Percentiles rank a stretch among this genome's conserved stretches.
Evolutionary conservation across 768 basidiomycete genomes (phyloP).

Genomic region (Serendipita vermifera): DNA sequence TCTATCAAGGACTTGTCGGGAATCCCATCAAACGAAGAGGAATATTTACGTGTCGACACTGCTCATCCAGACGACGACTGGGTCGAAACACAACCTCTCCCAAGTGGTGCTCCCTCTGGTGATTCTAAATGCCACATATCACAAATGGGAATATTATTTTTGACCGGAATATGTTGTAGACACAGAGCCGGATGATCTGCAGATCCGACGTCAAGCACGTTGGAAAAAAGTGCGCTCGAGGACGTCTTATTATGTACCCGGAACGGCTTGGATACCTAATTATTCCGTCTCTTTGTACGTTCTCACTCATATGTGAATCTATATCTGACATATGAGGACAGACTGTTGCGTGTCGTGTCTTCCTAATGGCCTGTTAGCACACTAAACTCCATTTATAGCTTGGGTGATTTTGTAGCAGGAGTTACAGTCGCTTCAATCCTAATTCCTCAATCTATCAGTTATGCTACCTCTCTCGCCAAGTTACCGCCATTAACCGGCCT

Average conservation of each 20-base stretch:
- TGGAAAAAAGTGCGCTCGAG: constrained; percentile 23
- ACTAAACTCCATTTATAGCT: constrained; percentile 10
- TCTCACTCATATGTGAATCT: neutral
- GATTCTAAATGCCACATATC: no score
- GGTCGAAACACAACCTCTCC: neutral
- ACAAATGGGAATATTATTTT: no score
- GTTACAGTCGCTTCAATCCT: constrained; percentile 75
- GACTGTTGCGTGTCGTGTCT: neutral
- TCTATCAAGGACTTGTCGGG: neutral
- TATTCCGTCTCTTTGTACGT: constrained; percentile 58
- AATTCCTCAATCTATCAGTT: constrained; percentile 81
- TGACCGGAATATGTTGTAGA: neutral
- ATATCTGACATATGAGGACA: constrained; percentile 6
- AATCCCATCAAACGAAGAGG: no score
- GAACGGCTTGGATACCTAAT: constrained; percentile 63
- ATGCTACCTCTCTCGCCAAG: constrained; percentile 77
- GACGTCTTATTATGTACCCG: constrained; percentile 65
- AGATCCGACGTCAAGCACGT: neutral
- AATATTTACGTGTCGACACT: neutral
- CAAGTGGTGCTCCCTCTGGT: neutral
- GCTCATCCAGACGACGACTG: neutral
- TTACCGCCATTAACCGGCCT: constrained; percentile 76
- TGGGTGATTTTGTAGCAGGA: constrained; percentile 71
- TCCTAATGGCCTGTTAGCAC: neutral
- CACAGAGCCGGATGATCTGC: neutral